These are phyloP conservation scores for Myxozyma mucilagina DNA, from an alignment of 805 yeast species.

Conservation along the genomic window DNA sequence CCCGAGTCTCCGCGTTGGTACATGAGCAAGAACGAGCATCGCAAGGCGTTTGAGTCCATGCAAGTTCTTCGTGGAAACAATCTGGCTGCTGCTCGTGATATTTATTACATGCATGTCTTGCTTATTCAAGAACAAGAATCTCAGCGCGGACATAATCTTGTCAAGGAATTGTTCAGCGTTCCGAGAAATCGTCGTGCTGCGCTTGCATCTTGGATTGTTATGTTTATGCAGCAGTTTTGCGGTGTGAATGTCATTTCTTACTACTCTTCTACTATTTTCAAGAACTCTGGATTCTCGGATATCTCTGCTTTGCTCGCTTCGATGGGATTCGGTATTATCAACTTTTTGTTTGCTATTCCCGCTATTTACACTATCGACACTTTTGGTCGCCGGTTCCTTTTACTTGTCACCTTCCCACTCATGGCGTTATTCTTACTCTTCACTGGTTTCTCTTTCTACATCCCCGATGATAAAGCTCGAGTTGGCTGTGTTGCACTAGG, in stretches of 20 bases:
- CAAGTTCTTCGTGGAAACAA: constrained; percentile 48
- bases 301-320: constrained; percentile 72
- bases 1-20: constrained; percentile 77
- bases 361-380: constrained; percentile 78
- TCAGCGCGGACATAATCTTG: constrained; percentile 42
- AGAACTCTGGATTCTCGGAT: constrained; percentile 62
- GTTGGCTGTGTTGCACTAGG: constrained; percentile 71
- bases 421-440: constrained; percentile 56
- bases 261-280: constrained; percentile 76
- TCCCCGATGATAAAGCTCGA: constrained; percentile 51
- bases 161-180: constrained; percentile 53
- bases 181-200: constrained; percentile 85
- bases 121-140: constrained; percentile 47
- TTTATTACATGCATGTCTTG: constrained; percentile 58
- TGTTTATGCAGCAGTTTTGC: constrained; percentile 90
- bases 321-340: constrained; percentile 82
- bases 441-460: constrained; percentile 66
- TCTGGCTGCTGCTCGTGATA: constrained; percentile 64
- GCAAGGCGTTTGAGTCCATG: constrained; percentile 54
- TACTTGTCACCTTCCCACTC: constrained; percentile 60
- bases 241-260: constrained; percentile 88
- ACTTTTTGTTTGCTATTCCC: constrained; percentile 78
- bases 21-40: constrained; percentile 52
- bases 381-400: constrained; percentile 67
- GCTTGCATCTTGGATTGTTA: constrained; percentile 74